Evolutionary conservation across 2,329 filamentous ascomycete species (phyloP).

Genomic region (Didymellaceae sp.): DNA sequence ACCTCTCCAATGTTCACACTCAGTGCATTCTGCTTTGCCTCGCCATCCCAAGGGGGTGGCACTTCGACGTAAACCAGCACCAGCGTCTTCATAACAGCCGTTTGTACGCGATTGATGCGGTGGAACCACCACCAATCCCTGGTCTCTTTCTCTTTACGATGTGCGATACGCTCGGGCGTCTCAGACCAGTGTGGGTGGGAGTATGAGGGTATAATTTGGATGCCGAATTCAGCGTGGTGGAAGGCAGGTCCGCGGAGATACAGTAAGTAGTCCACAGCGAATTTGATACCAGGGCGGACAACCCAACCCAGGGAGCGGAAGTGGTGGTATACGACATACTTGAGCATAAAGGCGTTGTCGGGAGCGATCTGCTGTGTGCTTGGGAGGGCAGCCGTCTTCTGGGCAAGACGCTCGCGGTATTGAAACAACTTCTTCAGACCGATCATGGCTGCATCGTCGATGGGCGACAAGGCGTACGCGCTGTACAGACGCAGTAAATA

Average conservation of each 20-base stretch:
- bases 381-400: conserved; percentile 14
- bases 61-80: conserved; percentile 92
- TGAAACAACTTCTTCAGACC: conserved; percentile 23
- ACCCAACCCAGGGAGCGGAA: conserved; percentile 97
- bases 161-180: conserved; percentile 54
- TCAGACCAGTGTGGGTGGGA: conserved; percentile 72
- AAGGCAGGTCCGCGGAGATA: conserved; percentile 94
- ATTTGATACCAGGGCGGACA: conserved; percentile 89
- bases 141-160: conserved; percentile 57
- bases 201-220: conserved; percentile 85
- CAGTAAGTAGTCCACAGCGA: conserved; percentile 91
- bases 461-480: conserved; percentile 69
- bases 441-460: conserved; percentile 22
- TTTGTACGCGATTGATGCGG: conserved; percentile 85
- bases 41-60: conserved; percentile 67
- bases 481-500: conserved; percentile 63
- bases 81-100: conserved; percentile 87
- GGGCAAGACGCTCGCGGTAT: conserved; percentile 17
- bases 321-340: conserved; percentile 92
- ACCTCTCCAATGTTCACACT: conserved; percentile 65
- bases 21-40: conserved; percentile 47
- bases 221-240: conserved; percentile 90
- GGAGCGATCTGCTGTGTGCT: conserved; percentile 59
- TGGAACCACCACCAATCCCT: conserved; percentile 84
- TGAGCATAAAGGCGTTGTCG: conserved; percentile 83